Percentiles rank a stretch among this genome's conserved stretches.
phyloP scores from a whole-genome alignment of 495 filamentous ascomycete species.

The Aspergillus sclerotioniger region DNA sequence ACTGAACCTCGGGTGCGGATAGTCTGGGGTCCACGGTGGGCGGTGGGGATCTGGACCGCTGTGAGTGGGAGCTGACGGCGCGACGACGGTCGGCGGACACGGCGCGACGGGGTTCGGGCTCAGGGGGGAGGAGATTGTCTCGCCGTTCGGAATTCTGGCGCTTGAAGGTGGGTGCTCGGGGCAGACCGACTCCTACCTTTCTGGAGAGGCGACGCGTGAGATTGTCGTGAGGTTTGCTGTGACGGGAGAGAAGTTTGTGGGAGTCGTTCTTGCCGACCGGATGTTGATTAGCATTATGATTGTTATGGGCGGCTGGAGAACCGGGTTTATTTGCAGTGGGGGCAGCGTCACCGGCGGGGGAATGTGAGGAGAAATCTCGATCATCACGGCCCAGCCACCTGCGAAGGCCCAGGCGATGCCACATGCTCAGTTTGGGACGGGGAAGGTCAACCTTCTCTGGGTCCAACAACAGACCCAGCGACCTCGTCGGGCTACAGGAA shows the following conservation, averaged over 20 bases:
- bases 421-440: conserved; percentile 50
- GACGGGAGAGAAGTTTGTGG: neutral
- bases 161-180: conserved; percentile 72
- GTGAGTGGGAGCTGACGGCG: conserved; percentile 44
- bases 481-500: conserved; percentile 39
- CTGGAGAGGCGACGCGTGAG: conserved; percentile 58
- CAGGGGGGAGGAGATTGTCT: conserved; percentile 64
- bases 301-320: conserved; percentile 20
- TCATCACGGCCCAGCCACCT: conserved; percentile 51
- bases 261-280: conserved; percentile 14
- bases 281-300: conserved; percentile 13
- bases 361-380: conserved; percentile 32
- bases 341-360: conserved; percentile 15
- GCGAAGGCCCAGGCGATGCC: conserved; percentile 46
- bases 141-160: conserved; percentile 77
- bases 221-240: conserved; percentile 37
- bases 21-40: conserved; percentile 42
- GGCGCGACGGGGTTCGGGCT: conserved; percentile 68
- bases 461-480: conserved; percentile 33
- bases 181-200: conserved; percentile 75
- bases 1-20: conserved; percentile 49
- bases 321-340: conserved; percentile 16
- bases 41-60: conserved; percentile 44
- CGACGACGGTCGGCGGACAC: conserved; percentile 69
- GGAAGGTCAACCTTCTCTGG: conserved; percentile 32